These are phyloP conservation scores for Fallopia convolvulus DNA, from an alignment of 148 eudicot genomes.

Conservation along the genomic window DNA sequence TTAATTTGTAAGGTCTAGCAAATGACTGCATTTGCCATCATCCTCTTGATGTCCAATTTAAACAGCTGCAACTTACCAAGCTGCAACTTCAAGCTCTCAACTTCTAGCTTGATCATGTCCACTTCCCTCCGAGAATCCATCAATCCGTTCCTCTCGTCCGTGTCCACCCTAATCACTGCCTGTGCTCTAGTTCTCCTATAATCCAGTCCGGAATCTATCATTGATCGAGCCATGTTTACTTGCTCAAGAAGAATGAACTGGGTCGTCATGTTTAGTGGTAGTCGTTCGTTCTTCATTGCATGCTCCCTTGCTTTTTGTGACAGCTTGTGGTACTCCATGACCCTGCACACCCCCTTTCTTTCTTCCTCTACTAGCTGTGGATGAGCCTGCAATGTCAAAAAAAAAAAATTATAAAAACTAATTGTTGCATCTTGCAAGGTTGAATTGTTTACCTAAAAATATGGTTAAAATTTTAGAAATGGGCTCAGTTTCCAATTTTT, in stretches of 20 bases:
- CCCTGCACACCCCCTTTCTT: constrained; percentile 27
- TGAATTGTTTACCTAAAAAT: neutral
- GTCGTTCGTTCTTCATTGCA: constrained; percentile 34
- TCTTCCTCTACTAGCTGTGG: constrained; percentile 35
- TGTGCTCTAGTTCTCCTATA: neutral
- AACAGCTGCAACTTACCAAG: neutral
- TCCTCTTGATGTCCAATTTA: neutral
- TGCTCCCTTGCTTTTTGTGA: constrained; percentile 43
- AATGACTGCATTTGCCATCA: constrained; percentile 7
- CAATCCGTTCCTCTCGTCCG: neutral
- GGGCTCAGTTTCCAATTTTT: too few relatives aligned
- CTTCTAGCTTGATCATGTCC: neutral
- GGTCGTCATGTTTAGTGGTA: constrained; percentile 25
- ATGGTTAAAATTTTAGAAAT: too few relatives aligned
- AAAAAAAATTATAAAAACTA: neutral
- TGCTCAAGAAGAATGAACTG: constrained; percentile 43
- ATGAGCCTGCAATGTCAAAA: constrained; percentile 27
- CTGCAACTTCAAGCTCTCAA: neutral
- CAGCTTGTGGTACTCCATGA: constrained; percentile 34
- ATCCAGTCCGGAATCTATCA: constrained; percentile 18
- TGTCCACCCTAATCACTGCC: constrained; percentile 6
- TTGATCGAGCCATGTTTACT: constrained; percentile 25
- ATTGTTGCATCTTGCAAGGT: neutral
- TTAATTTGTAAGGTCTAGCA: neutral
- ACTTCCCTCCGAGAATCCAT: neutral